Conservation (phyloP, 2,329 filamentous ascomycete genomes). For the Claviceps sp. region DNA sequence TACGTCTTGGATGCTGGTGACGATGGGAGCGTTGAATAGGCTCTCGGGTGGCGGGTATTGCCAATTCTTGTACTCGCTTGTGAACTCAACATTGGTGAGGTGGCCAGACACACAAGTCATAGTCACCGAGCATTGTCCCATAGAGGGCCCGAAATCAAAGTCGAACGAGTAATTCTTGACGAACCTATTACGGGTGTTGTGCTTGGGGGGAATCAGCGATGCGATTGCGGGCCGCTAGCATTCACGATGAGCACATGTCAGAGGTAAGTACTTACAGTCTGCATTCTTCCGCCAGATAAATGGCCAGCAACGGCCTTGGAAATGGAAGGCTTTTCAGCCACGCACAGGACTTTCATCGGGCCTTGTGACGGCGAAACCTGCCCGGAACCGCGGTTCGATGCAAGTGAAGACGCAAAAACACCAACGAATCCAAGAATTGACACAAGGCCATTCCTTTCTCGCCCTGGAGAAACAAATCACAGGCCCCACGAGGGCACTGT, state of each 20-base stretch:
- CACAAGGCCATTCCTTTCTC: neutral
- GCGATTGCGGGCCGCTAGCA: neutral
- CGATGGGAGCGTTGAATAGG: conserved; percentile 70
- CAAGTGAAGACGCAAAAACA: neutral
- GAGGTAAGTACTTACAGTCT: conserved; percentile 42
- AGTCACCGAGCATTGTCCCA: conserved; percentile 71
- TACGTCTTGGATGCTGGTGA: conserved; percentile 54
- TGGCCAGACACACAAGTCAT: conserved; percentile 94
- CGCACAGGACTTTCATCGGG: conserved; percentile 38
- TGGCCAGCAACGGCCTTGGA: conserved; percentile 88
- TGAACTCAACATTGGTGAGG: conserved; percentile 69
- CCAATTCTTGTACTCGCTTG: conserved; percentile 64
- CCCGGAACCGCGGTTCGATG: neutral
- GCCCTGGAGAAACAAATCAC: neutral
- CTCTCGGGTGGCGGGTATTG: conserved; percentile 61
- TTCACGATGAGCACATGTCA: neutral
- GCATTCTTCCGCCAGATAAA: conserved; percentile 62
- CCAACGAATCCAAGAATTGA: neutral
- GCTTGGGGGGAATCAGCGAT: conserved; percentile 31
- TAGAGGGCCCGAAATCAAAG: conserved; percentile 70
- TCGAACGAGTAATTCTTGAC: conserved; percentile 92
- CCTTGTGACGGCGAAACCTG: neutral
- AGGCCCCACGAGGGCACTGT: neutral
- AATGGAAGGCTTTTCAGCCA: conserved; percentile 70
- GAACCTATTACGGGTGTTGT: conserved; percentile 56